Evolutionary conservation across 331 rosid genomes (phyloP), one percentile per base, ranked within the genome.

Genomic region (Rhamnella rubrinervis): DNA sequence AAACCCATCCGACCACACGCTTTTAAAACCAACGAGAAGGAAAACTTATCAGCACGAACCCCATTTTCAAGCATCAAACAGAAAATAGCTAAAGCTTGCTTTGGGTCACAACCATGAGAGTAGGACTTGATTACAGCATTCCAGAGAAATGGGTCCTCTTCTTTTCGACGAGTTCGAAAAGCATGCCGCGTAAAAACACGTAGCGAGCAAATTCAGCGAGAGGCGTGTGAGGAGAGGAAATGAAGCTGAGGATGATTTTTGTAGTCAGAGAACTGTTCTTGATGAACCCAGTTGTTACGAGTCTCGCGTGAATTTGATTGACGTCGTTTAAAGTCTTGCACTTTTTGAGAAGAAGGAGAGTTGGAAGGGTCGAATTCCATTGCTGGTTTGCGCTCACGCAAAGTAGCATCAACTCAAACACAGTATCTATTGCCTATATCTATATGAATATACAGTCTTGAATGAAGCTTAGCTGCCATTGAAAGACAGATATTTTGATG

Each of bases 121-220:
- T 83, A 82, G 41, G 92, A 87, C 84, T 88, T 84, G 23, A 85
- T 68, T 14, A 87, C 71, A 58, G 90, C 86, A 68, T 90, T 90
- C 96, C 95, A 90, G 44, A 87, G 88, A 84, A 87, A 90, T 71
- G 96, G 92, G 79, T 87, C 90, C 18, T 50, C 74, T 25, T 63
- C 70, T 17, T 75, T 28, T 3, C 10, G 59, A 21, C 73, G 75
- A 53, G 16, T 23, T 4, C 39, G 68, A 74, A 70, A 62, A 55
- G 85, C 87, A 21, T 87, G 83, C 58, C 70, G 81, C 65, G 81
- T 71, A 75, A 90, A 75, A 90, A 90, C 52, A 90, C 61, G 39
- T 71, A 71, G 61, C 92, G 95, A 70, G 88, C 96, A 31, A 90
- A 84, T 26, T 84, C 86, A 10, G 81, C 72, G 15, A 87, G 82